Conservation (phyloP, 306 rosid genomes). For the Trichosanthes cucumerina region DNA sequence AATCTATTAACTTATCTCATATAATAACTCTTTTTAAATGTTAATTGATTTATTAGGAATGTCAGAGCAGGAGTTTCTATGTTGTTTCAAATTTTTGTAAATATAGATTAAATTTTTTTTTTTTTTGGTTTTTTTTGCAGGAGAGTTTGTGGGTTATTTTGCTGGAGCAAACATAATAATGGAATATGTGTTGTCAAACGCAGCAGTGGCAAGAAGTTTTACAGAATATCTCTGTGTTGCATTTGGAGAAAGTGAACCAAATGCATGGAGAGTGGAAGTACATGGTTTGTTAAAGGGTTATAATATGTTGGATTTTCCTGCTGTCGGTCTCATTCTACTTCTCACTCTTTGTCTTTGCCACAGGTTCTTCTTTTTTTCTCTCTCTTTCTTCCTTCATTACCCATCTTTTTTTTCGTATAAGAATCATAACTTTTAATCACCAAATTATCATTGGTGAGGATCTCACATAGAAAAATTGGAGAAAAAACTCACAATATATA, state of each 20-base stretch:
- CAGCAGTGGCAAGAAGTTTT: conserved; percentile 82
- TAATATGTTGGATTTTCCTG: conserved; percentile 78
- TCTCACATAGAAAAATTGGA: no score
- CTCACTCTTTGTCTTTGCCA: conserved; percentile 84
- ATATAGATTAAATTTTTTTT: no score
- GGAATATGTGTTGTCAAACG: conserved; percentile 95
- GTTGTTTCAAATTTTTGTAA: no score
- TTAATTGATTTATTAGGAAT: no score
- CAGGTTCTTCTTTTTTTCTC: conserved; percentile 34
- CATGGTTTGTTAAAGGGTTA: conserved; percentile 51
- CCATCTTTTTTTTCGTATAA: background rate
- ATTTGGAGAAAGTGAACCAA: conserved; percentile 49
- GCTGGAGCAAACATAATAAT: conserved; percentile 86
- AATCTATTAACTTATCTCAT: no score
- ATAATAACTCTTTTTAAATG: no score
- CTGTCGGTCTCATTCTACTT: conserved; percentile 73
- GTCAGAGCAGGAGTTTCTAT: no score
- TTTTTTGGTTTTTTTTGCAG: conserved; percentile 20
- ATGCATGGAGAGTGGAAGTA: conserved; percentile 71
- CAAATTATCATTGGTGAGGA: no score
- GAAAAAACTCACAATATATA: no score
- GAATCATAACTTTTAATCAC: background rate
- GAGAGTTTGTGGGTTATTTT: conserved; percentile 87
- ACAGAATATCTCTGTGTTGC: conserved; percentile 59
- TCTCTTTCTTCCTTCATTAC: background rate